These are phyloP conservation scores for Trichophyton rubrum DNA, from an alignment of 2,329 filamentous ascomycete genomes.

Conservation along the genomic window DNA sequence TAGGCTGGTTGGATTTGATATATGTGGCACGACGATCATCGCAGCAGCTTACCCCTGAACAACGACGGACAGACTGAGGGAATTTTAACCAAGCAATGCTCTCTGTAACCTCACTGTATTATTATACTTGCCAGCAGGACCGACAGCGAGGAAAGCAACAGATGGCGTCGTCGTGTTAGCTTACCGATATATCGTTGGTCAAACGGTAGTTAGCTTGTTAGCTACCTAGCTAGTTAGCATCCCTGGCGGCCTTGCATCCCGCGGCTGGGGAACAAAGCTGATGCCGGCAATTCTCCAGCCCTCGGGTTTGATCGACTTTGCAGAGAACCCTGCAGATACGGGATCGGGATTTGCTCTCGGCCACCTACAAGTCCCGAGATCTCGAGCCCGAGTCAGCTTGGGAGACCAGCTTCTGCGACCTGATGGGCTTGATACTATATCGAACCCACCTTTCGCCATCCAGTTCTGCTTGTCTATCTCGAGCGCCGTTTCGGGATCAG, in stretches of 20 bases:
- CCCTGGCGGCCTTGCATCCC: too few species aligned
- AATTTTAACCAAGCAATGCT: neutral
- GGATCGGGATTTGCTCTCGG: neutral
- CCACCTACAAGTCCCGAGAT: neutral
- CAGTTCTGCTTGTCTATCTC: neutral
- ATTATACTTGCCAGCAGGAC: too few species aligned
- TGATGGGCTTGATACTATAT: neutral
- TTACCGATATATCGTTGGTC: too few species aligned
- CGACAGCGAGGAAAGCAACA: too few species aligned
- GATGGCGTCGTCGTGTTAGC: neutral
- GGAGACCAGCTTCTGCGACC: neutral
- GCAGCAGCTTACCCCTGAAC: neutral
- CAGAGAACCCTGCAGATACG: neutral
- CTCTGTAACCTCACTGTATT: neutral
- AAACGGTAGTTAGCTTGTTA: too few species aligned
- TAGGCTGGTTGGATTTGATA: neutral
- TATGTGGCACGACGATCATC: neutral
- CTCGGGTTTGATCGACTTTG: neutral
- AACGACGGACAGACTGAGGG: neutral
- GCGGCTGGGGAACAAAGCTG: too few species aligned
- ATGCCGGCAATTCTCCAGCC: too few species aligned
- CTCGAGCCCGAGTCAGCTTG: neutral
- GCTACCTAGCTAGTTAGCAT: too few species aligned
- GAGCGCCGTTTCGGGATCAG: neutral
- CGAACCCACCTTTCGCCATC: neutral